Evolutionary conservation across 345 rosid genomes (phyloP), one percentile per base, ranked within the genome.

Genomic region (Syzygium aqueum): DNA sequence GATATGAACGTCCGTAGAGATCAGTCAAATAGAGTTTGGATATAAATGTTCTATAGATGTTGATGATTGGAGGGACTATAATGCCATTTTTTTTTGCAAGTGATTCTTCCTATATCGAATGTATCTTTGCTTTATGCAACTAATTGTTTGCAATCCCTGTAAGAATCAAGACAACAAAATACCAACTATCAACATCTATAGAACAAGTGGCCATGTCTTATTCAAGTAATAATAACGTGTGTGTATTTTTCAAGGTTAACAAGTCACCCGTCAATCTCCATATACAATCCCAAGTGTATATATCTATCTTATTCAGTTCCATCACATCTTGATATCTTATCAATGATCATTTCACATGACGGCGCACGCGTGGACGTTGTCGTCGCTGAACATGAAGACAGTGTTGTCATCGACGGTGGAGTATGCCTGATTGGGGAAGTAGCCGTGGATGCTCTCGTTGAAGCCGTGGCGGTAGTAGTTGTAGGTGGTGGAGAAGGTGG

Each of bases 351-450:
- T 37, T 92, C 88, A 92, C 97, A 93, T 91, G 19, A 93, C 67
- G 67, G 10, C 89, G 84, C 95, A 95, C 13, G 98, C 96, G 86
- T 96, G 94, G 50, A 92, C 99, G 63, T 96, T 97, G 86, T 97
- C 99, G 82, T 97, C 98, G 28, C 97, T 96, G 88, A 97, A 97
- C 65, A 96, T 93, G 89, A 92, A 95, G 85, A 95, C 93, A 8
- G 95, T 92, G 11, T 95, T 84, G 85, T 97, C 98, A 52, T 89
- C 89, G 12, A 94, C 88, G 0, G 95, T 94, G 51, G 85, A 78
- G 84, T 95, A 93, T 23, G 93, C 92, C 88, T 92, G 94, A 85
- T 92, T 86, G 0, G 97, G 95, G 85, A 93, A 94, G 87, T 95
- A 94, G 27, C 95, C 95, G 51, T 87, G 97, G 30, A 95, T 90